Evolutionary conservation across 2,329 filamentous ascomycete species (phyloP).

Genomic region (Stachybotrys chlorohalonatus): DNA sequence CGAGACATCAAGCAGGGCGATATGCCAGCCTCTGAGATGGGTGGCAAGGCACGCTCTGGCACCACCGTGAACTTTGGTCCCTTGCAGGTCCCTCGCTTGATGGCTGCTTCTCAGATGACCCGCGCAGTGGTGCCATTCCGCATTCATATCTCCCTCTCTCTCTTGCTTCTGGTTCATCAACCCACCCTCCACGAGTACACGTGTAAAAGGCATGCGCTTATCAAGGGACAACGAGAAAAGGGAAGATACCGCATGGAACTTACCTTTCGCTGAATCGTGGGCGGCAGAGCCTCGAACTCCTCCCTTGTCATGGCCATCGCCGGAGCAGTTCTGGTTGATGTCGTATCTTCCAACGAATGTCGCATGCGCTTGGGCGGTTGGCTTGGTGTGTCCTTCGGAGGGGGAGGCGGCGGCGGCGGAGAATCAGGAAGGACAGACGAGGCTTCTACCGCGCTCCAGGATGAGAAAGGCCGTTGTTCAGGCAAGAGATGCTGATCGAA

Average conservation of each 20-base stretch:
- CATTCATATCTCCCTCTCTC: background rate
- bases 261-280: slow-evolving; percentile 49
- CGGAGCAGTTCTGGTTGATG: slow-evolving; percentile 1
- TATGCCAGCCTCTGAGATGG: background rate
- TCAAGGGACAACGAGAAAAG: background rate
- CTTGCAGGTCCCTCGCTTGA: background rate
- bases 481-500: background rate
- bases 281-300: slow-evolving; percentile 43
- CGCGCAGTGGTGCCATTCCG: background rate
- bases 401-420: background rate
- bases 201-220: background rate
- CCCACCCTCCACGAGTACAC: background rate
- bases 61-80: too few species aligned
- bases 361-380: background rate
- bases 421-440: background rate
- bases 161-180: background rate
- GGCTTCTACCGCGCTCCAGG: background rate
- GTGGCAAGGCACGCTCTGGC: too few species aligned
- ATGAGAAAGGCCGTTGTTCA: background rate
- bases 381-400: background rate
- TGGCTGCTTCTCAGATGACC: background rate
- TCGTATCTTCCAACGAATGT: background rate
- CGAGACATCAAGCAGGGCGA: background rate
- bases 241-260: slow-evolving; percentile 16
- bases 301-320: slow-evolving; percentile 23